Evolutionary conservation across 176 grass and related monocot genomes (phyloP).

Genomic region (Oryza glaberrima): DNA sequence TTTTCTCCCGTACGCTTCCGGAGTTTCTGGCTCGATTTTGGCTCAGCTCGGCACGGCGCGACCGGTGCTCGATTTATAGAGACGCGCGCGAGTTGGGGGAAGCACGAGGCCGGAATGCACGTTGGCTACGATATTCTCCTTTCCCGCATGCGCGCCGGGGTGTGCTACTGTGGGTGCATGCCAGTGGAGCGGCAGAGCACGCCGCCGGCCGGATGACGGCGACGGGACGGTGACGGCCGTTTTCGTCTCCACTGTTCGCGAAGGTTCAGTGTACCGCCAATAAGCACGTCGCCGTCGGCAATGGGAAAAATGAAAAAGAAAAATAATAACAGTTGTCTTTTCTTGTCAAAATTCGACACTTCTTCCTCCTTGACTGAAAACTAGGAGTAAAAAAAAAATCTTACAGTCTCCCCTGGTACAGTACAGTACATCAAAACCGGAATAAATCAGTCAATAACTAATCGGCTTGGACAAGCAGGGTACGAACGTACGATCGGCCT

Average conservation of each 20-base stretch:
- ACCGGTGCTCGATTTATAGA: slow-evolving; percentile 40
- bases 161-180: background rate
- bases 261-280: slow-evolving; percentile 44
- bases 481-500: background rate
- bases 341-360: slow-evolving; percentile 45
- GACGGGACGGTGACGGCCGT: slow-evolving; percentile 14
- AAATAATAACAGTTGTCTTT: background rate
- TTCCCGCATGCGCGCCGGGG: slow-evolving; percentile 15
- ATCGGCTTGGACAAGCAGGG: background rate
- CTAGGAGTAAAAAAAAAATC: background rate
- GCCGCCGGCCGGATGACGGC: slow-evolving; percentile 39
- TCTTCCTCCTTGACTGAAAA: background rate
- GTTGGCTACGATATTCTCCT: background rate
- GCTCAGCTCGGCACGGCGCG: background rate
- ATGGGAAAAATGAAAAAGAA: background rate
- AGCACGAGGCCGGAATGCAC: background rate
- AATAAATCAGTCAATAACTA: background rate
- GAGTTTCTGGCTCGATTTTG: background rate
- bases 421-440: background rate
- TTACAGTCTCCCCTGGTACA: background rate
- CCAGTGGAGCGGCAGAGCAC: slow-evolving; percentile 34
- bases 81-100: background rate
- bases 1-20: background rate
- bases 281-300: slow-evolving; percentile 29
- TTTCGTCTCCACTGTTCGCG: background rate